A percentile compares a stretch with the other conserved stretches of the same genome.
Evolutionary conservation across 1,284 basidiomycete species (phyloP).

Genomic region (Coriolopsis trogii): DNA sequence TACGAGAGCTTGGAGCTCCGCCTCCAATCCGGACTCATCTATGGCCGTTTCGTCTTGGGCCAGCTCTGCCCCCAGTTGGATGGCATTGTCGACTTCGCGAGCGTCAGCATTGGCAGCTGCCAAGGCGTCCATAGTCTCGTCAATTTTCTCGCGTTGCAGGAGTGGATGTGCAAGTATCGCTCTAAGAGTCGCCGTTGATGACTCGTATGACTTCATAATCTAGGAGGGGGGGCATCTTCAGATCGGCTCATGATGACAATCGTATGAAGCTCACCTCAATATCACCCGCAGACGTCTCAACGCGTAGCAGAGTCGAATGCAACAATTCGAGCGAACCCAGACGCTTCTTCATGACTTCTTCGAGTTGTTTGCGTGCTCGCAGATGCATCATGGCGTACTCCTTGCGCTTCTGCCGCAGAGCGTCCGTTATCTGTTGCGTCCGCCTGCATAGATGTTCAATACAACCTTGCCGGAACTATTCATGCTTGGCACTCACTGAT

Average conservation of each 20-base stretch:
- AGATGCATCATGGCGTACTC: constrained; percentile 75
- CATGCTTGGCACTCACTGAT: constrained; percentile 50
- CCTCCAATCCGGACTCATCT: constrained; percentile 65
- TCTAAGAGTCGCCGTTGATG: constrained; percentile 77
- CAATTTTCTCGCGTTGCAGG: constrained; percentile 76
- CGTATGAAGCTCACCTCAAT: constrained; percentile 63
- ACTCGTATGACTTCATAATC: constrained; percentile 88
- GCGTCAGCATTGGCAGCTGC: constrained; percentile 83
- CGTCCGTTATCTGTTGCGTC: constrained; percentile 63
- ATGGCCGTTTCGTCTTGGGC: constrained; percentile 52
- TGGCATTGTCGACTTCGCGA: constrained; percentile 80
- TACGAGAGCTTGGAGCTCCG: constrained; percentile 56
- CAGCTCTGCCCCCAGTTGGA: constrained; percentile 66
- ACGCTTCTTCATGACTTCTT: constrained; percentile 79
- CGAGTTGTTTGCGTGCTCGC: constrained; percentile 77
- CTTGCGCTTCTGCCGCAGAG: constrained; percentile 73
- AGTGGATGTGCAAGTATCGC: constrained; percentile 80
- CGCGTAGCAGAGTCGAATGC: constrained; percentile 74
- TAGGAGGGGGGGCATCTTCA: constrained; percentile 34
- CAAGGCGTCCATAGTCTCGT: constrained; percentile 86
- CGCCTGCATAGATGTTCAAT: constrained; percentile 47
- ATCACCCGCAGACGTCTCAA: constrained; percentile 89
- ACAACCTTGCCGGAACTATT: background rate
- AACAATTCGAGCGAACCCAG: constrained; percentile 76
- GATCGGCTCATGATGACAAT: background rate